Evolutionary conservation across 73 alveolate genomes (phyloP), one percentile per base, ranked within the genome.

Genomic region (Tetrahymena malaccensis): DNA sequence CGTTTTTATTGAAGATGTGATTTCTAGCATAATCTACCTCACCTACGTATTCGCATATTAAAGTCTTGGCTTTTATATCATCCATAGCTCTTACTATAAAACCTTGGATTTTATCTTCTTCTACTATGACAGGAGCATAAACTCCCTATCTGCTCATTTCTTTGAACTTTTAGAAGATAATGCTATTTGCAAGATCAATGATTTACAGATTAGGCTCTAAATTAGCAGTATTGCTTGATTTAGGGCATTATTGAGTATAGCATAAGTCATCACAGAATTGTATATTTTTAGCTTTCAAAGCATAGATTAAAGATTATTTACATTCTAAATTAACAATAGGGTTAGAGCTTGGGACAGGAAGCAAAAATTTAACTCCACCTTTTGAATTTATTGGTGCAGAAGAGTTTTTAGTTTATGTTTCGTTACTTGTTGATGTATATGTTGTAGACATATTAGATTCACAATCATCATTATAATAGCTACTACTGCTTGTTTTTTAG

Each of bases 31-130:
- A 95, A 17, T 97, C 93, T 15, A 98, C 99, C 58, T 98, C 99
- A 4, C 99, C 99, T 38, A 96, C 98, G 97, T 98, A 98, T 96
- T 98, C 99, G 94, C 99, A 98, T 22, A 98, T 96, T 85, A 98
- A 94, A 58, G 99, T 98, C 93, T 97, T 96, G 15, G 96, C 97
- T 4, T 96, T 95, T 94, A 98, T 96, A 94, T 98, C 98, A 85
- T 95, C 96, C 34, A 98, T 97, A 34, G 99, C 99, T 94, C 96
- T 98, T 21, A 98, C 99, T 15, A 96, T 85, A 96, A 98, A 98
- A 93, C 99, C 98, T 95, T 97, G 97, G 38, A 93, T 96, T 4
- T 96, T 96, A 93, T 96, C 98, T 96, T 98, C 97, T 38, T 96
- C 98, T 9, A 98, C 97, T 93, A 96, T 93, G 6, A 98, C 95